Evolutionary conservation across 768 basidiomycete species (phyloP).

Genomic region (Cyclocybe aegerita): DNA sequence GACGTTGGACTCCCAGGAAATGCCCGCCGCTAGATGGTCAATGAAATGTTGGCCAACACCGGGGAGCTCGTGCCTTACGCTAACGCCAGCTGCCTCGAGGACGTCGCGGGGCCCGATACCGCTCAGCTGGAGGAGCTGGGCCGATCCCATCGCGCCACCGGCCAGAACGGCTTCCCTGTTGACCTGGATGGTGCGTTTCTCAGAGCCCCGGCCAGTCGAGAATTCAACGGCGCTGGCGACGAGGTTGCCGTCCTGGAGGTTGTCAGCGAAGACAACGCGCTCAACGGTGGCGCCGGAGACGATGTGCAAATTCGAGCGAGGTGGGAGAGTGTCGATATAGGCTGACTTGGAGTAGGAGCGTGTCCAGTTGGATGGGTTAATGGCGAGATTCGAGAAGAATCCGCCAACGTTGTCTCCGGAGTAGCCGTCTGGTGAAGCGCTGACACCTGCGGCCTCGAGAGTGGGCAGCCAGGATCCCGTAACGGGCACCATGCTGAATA

Average conservation of each 20-base stretch:
- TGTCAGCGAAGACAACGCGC: conserved; percentile 46
- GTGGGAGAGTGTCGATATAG: conserved; percentile 65
- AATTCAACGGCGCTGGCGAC: conserved; percentile 40
- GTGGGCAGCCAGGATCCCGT: conserved; percentile 61
- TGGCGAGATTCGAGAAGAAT: conserved; percentile 55
- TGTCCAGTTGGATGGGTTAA: conserved; percentile 67
- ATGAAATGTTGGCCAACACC: conserved; percentile 63
- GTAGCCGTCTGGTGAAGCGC: conserved; percentile 41
- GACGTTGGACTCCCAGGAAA: conserved; percentile 18
- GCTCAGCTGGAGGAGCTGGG: conserved; percentile 54
- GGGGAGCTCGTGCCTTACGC: conserved; percentile 46
- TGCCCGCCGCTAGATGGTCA: conserved; percentile 38
- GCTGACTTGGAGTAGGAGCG: conserved; percentile 66
- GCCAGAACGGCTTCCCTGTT: conserved; percentile 60
- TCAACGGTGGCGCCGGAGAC: conserved; percentile 61
- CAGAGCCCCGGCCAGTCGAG: conserved; percentile 24
- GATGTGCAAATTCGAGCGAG: conserved; percentile 63
- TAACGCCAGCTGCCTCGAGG: conserved; percentile 43
- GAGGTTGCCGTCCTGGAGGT: conserved; percentile 43
- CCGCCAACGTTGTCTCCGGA: conserved; percentile 51
- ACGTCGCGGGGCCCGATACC: conserved; percentile 60
- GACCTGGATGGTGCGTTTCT: conserved; percentile 45
- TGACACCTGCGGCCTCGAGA: conserved; percentile 46
- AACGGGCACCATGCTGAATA: conserved; percentile 47
- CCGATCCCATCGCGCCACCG: conserved; percentile 51